Percentiles rank a stretch among this genome's conserved stretches.
These are phyloP conservation scores for Sclerotinia minor DNA, from an alignment of 2,329 filamentous ascomycete species.

Conservation along the genomic window DNA sequence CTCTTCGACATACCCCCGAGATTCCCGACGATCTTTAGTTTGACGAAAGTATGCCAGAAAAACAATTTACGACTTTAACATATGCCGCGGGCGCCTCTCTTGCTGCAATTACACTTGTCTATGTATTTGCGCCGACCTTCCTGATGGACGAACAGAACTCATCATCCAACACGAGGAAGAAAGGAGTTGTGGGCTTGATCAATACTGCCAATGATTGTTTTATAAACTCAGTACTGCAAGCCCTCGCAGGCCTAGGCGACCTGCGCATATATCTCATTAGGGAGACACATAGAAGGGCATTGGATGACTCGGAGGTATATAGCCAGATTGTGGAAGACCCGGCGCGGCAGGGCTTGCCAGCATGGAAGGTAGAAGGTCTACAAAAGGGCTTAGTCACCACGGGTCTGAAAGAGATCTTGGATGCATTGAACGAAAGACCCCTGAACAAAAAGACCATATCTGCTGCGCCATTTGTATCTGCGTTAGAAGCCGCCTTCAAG, in stretches of 20 bases:
- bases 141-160: constrained; percentile 77
- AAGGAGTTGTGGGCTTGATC: constrained; percentile 80
- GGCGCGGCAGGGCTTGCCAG: constrained; percentile 49
- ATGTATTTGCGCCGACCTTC: constrained; percentile 97
- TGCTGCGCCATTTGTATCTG: constrained; percentile 77
- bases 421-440: constrained; percentile 88
- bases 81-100: constrained; percentile 96
- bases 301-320: constrained; percentile 79
- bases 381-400: constrained; percentile 82
- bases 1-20: constrained; percentile 16
- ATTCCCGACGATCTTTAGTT: constrained; percentile 10
- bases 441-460: constrained; percentile 93
- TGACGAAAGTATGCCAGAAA: constrained; percentile 67
- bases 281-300: constrained; percentile 78
- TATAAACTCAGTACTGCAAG: constrained; percentile 95
- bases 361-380: constrained; percentile 65
- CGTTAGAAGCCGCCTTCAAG: constrained; percentile 81
- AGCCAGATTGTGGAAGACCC: constrained; percentile 56
- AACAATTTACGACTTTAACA: constrained; percentile 77
- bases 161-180: constrained; percentile 62
- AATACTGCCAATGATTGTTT: constrained; percentile 96
- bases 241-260: constrained; percentile 84
- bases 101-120: constrained; percentile 90
- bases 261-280: constrained; percentile 88
- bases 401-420: constrained; percentile 88